These are phyloP conservation scores for Candida maesae DNA, from an alignment of 805 yeast genomes.

Conservation along the genomic window DNA sequence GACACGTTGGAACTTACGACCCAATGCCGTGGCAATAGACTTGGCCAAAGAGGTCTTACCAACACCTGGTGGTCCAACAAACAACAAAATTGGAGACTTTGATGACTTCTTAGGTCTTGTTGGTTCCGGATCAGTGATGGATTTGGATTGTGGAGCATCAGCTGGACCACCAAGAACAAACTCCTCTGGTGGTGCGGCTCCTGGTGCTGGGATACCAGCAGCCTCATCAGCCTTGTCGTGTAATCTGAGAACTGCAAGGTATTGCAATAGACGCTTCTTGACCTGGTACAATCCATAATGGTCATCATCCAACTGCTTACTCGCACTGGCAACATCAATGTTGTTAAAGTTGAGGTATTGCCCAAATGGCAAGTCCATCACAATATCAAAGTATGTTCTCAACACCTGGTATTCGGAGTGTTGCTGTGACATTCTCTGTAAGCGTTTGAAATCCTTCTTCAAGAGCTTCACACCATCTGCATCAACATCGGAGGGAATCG, in stretches of 20 bases:
- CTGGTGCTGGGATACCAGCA: slow-evolving; percentile 3
- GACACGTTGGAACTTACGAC: slow-evolving; percentile 71
- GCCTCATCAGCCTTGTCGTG: slow-evolving; percentile 19
- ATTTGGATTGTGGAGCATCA: not conserved
- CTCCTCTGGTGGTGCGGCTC: slow-evolving; percentile 15
- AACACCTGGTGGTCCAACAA: slow-evolving; percentile 93
- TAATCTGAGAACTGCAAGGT: slow-evolving; percentile 72
- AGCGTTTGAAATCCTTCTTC: slow-evolving; percentile 49
- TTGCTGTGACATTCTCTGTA: slow-evolving; percentile 47
- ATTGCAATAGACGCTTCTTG: slow-evolving; percentile 72
- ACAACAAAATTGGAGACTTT: slow-evolving; percentile 69
- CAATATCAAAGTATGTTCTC: slow-evolving; percentile 59
- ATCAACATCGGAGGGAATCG: slow-evolving; percentile 29
- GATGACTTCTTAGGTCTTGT: slow-evolving; percentile 13
- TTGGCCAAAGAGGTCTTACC: slow-evolving; percentile 87
- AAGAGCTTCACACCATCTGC: slow-evolving; percentile 40
- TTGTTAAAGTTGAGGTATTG: slow-evolving; percentile 28
- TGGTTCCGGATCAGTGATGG: slow-evolving; percentile 6
- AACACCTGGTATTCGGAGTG: slow-evolving; percentile 64
- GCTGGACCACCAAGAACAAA: slow-evolving; percentile 18
- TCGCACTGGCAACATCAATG: slow-evolving; percentile 50
- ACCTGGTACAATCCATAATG: slow-evolving; percentile 75
- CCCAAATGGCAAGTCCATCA: slow-evolving; percentile 60
- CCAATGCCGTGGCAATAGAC: slow-evolving; percentile 71
- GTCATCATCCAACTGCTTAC: slow-evolving; percentile 60